Evolutionary conservation across 2,329 filamentous ascomycete species (phyloP).

Genomic region (Fusarium pseudocircinatum): DNA sequence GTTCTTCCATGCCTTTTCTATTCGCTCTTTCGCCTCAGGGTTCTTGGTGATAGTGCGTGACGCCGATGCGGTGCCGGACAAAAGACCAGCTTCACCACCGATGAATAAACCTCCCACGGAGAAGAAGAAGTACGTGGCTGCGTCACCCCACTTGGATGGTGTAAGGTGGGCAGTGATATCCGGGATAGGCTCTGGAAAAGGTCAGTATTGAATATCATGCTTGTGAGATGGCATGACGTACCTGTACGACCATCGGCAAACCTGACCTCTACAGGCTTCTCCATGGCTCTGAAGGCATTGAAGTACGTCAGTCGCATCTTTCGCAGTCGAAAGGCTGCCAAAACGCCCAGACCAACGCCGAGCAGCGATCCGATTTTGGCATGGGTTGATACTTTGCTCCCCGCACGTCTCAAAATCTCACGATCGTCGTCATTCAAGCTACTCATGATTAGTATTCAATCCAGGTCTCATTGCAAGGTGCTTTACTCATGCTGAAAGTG

Average conservation of each 20-base stretch:
- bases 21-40: background rate
- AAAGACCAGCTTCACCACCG: background rate
- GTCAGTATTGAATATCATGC: background rate
- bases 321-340: background rate
- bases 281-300: background rate
- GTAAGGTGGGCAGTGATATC: background rate
- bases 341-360: background rate
- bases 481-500: conserved; percentile 7
- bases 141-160: conserved; percentile 4
- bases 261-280: background rate
- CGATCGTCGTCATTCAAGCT: background rate
- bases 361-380: background rate
- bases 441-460: background rate
- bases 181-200: background rate
- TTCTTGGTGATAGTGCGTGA: conserved; percentile 3
- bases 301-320: conserved; percentile 8
- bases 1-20: background rate
- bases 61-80: background rate
- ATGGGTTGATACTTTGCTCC: background rate
- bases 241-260: conserved; percentile 1
- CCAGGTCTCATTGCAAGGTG: background rate
- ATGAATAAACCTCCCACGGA: background rate
- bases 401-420: background rate
- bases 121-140: background rate
- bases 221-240: background rate